Percentiles rank a stretch among this genome's conserved stretches.
These are phyloP conservation scores for Casuarina glauca DNA, from an alignment of 306 rosid genomes.

Conservation along the genomic window DNA sequence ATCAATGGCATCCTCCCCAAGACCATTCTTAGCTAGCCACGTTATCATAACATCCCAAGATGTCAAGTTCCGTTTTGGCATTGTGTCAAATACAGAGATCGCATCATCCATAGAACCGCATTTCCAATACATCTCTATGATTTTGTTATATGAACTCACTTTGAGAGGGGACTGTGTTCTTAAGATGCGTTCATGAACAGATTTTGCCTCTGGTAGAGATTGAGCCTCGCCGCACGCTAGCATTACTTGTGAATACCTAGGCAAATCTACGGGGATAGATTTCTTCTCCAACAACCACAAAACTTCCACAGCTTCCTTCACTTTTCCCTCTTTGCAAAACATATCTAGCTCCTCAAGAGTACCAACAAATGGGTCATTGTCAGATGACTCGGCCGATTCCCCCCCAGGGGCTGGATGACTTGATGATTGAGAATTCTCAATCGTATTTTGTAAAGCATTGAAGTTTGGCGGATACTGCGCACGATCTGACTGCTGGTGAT, in stretches of 20 bases:
- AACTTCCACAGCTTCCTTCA: slow-evolving; percentile 71
- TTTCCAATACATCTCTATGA: slow-evolving; percentile 70
- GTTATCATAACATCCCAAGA: slow-evolving; percentile 84
- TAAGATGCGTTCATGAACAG: slow-evolving; percentile 42
- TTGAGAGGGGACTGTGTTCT: slow-evolving; percentile 47
- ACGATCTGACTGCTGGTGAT: slow-evolving; percentile 28
- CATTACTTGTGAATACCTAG: slow-evolving; percentile 47
- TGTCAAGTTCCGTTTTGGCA: slow-evolving; percentile 65
- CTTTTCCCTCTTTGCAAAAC: slow-evolving; percentile 64
- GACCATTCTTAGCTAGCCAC: slow-evolving; percentile 63
- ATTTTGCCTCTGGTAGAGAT: slow-evolving; percentile 65
- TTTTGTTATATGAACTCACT: slow-evolving; percentile 61
- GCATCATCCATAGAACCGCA: slow-evolving; percentile 82
- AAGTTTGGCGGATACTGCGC: slow-evolving; percentile 36
- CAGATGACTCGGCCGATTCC: slow-evolving; percentile 27
- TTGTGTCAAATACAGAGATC: slow-evolving; percentile 44
- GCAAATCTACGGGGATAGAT: slow-evolving; percentile 50
- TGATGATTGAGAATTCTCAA: slow-evolving; percentile 33
- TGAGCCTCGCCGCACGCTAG: slow-evolving; percentile 57
- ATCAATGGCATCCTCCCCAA: slow-evolving; percentile 75
- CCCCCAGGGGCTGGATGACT: slow-evolving; percentile 32
- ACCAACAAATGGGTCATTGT: slow-evolving; percentile 32
- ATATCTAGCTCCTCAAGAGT: slow-evolving; percentile 60
- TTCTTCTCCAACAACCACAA: slow-evolving; percentile 46
- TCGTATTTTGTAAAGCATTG: slow-evolving; percentile 30